Conservation (phyloP, 2,329 filamentous ascomycete genomes). For the Arthrobotrys megalospora region DNA sequence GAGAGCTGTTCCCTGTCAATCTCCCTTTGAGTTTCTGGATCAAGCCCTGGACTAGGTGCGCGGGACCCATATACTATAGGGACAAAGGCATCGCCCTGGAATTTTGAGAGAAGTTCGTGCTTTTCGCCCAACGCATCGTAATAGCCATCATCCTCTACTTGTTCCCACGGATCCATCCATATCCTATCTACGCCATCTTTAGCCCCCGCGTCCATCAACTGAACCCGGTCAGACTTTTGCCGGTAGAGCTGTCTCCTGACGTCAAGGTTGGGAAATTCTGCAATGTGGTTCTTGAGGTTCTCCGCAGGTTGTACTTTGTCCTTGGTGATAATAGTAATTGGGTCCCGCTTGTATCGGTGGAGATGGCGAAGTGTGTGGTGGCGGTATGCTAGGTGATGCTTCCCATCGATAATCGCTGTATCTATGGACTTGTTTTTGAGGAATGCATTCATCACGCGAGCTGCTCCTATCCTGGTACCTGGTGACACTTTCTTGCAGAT, state of each 20-base stretch:
- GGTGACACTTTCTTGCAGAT: slow-evolving; percentile 12
- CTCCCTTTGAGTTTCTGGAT: slow-evolving; percentile 20
- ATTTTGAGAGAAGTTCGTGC: not conserved
- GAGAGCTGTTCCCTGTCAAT: not conserved
- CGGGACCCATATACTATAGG: not conserved
- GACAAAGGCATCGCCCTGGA: not conserved
- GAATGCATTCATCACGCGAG: slow-evolving; percentile 17
- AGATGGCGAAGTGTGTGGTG: slow-evolving; percentile 39
- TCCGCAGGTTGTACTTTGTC: slow-evolving; percentile 2
- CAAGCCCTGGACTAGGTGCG: slow-evolving; percentile 23
- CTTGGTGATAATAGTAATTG: slow-evolving; percentile 39
- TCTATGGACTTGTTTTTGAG: not conserved
- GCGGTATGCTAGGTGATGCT: slow-evolving; percentile 3
- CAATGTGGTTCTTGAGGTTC: slow-evolving; percentile 38
- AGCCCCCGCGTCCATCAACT: not conserved
- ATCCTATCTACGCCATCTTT: not conserved
- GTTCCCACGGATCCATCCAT: slow-evolving; percentile 26
- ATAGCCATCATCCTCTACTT: not conserved
- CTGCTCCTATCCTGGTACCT: slow-evolving; percentile 4
- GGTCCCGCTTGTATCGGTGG: slow-evolving; percentile 14
- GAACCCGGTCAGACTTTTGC: slow-evolving; percentile 14
- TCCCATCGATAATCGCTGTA: slow-evolving; percentile 1
- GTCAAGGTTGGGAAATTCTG: slow-evolving; percentile 24
- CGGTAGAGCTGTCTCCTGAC: slow-evolving; percentile 27
- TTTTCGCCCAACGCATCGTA: slow-evolving; percentile 13